Conservation (phyloP, 768 basidiomycete species). For the Lactarius tabidus region DNA sequence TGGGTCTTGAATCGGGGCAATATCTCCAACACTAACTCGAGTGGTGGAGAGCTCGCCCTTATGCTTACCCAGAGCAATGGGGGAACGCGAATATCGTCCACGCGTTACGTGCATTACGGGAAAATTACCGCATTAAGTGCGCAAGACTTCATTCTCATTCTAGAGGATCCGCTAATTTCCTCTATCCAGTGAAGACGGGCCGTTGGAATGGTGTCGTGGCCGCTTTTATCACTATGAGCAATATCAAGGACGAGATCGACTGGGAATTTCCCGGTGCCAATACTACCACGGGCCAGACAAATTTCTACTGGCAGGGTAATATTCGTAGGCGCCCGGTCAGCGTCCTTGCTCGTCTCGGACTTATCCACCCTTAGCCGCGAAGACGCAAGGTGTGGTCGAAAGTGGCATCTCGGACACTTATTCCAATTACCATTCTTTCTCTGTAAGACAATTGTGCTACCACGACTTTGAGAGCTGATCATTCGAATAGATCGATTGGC, state of each 20-base stretch:
- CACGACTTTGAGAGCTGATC: not conserved
- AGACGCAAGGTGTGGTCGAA: conserved; percentile 47
- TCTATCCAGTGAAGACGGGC: conserved; percentile 62
- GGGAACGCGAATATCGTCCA: conserved; percentile 75
- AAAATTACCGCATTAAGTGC: conserved; percentile 60
- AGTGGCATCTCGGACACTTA: conserved; percentile 58
- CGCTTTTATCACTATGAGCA: conserved; percentile 79
- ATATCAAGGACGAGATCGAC: conserved; percentile 82
- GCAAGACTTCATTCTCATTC: conserved; percentile 19
- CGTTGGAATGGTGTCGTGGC: conserved; percentile 79
- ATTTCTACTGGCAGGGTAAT: conserved; percentile 74
- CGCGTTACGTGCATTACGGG: conserved; percentile 80
- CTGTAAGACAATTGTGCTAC: conserved; percentile 42
- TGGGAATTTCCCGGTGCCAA: conserved; percentile 76
- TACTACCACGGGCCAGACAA: conserved; percentile 67
- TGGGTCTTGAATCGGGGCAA: conserved; percentile 68
- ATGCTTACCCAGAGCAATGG: conserved; percentile 65
- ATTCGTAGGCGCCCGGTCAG: conserved; percentile 47
- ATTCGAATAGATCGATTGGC: conserved; percentile 69
- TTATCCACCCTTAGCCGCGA: conserved; percentile 33
- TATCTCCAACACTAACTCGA: conserved; percentile 57
- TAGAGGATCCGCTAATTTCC: conserved; percentile 19
- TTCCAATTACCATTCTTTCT: conserved; percentile 69
- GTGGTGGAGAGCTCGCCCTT: conserved; percentile 62
- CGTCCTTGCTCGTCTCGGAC: not conserved